Base-by-base conservation (phyloP, 345 rosid genomes). In the Streptanthus diversifolius region DNA sequence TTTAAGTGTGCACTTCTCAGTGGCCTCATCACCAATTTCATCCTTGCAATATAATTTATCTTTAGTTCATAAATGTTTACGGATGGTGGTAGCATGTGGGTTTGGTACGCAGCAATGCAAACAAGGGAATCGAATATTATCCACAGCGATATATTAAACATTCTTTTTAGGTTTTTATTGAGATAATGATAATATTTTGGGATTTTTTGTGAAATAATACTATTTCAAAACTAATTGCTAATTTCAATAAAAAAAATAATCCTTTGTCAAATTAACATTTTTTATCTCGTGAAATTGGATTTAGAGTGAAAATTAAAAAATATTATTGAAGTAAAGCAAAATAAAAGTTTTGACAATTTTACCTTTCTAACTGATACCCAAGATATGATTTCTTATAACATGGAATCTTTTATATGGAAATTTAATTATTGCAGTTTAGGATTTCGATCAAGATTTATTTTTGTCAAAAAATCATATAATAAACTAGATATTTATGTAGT, bases 11-110 rank as follows among this genome's bases (percentile, higher is more conserved):
- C 48, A 64, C 53, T 66, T 55, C 39, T 72, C 7, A 73, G 77
- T 73, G 71, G 77, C 65, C 15, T 64, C 49, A 55, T 73, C 41
- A 35, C 37, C 63, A 35, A 36, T 37, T 63, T 71, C 49, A 35
- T 18, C n/a, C 10, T 64, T 55, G 57, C 65, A 33, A 19, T 58
- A 63, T 58, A 24, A 22, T 70, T 69, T 69, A 69, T 69, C 62
- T 51, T 72, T 39, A 35, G 24, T 62, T 32, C 70, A 64, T 43
- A 8, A 15, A 55, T 63, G 5, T 65, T 41, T 43, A 33, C 35
- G 15, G 64, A 41, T 35, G 56, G 71, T 63, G 63, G 48, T 21
- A 54, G 47, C 36, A 63, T 53, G 24, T 64, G 70, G 43, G 49
- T 72, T 72, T 72, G 56, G 70, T 41, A 48, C 52, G 15, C 49